A percentile compares a stretch with the other conserved stretches of the same genome.
These are phyloP conservation scores for Prorocentrum cordatum DNA, from an alignment of 169 alveolate species.

Conservation along the genomic window DNA sequence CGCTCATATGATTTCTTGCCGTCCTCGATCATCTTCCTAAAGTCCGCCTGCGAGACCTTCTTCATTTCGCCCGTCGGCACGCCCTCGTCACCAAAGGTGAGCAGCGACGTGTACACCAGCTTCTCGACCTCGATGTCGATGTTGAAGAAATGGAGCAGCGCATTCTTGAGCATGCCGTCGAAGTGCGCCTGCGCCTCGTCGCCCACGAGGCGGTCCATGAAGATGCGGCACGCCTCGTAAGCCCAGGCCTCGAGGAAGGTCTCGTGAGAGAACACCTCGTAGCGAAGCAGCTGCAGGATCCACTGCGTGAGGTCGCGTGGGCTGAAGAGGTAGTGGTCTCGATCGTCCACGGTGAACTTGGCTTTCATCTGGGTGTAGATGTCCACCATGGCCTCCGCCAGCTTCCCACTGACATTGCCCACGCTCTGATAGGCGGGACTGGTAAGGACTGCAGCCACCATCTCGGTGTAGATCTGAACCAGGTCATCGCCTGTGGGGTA, in stretches of 20 bases:
- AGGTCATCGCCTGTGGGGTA: slow-evolving; percentile 83
- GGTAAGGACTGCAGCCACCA: too few species aligned
- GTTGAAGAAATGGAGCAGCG: slow-evolving; percentile 14
- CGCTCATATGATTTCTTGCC: slow-evolving; percentile 82
- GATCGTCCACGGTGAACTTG: slow-evolving; percentile 80
- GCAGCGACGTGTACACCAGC: slow-evolving; percentile 48
- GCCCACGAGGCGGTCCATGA: slow-evolving; percentile 84
- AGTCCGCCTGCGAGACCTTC: slow-evolving; percentile 72
- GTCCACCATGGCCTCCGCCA: slow-evolving; percentile 79
- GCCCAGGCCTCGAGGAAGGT: slow-evolving; percentile 60
- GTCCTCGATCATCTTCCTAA: slow-evolving; percentile 73
- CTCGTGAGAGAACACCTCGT: slow-evolving; percentile 71
- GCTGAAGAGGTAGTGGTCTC: slow-evolving; percentile 85
- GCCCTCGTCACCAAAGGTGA: slow-evolving; percentile 43
- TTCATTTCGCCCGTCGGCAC: slow-evolving; percentile 67
- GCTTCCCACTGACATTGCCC: too few species aligned
- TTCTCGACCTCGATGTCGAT: slow-evolving; percentile 17
- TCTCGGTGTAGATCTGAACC: too few species aligned
- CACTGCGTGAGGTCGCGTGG: slow-evolving; percentile 85
- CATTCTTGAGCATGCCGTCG: slow-evolving; percentile 75
- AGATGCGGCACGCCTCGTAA: slow-evolving; percentile 80
- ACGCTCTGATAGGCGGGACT: too few species aligned
- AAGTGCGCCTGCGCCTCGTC: slow-evolving; percentile 75
- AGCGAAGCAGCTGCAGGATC: slow-evolving; percentile 80
- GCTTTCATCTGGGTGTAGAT: slow-evolving; percentile 75